A percentile compares a stretch with the other conserved stretches of the same genome.
phyloP scores from a whole-genome alignment of 192 early-diverging fungal genomes.

The Coemansia sp. region DNA sequence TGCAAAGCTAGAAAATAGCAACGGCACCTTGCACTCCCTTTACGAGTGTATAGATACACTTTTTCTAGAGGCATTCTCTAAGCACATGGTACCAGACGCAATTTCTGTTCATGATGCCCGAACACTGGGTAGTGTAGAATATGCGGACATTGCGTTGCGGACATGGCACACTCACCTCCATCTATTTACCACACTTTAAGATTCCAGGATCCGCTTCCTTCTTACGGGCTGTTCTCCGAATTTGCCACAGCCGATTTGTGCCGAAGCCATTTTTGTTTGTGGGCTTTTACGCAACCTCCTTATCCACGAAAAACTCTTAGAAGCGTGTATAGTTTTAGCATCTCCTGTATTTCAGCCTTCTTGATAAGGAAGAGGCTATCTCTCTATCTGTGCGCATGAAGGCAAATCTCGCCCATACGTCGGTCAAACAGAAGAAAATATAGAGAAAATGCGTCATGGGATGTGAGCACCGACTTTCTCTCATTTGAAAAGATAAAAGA shows the following conservation, averaged over 20 bases:
- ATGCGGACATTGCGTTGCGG: background rate
- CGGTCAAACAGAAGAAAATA: too few species aligned
- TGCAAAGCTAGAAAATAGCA: too few species aligned
- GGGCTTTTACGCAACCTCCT: background rate
- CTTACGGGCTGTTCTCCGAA: too few species aligned
- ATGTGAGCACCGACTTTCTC: background rate
- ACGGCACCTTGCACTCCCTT: too few species aligned
- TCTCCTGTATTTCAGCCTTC: background rate
- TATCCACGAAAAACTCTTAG: background rate
- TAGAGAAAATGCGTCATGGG: background rate
- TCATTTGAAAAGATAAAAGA: conserved; percentile 4
- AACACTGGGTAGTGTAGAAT: background rate
- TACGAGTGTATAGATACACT: too few species aligned
- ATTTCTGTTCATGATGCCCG: too few species aligned
- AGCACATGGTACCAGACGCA: too few species aligned
- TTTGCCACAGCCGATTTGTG: too few species aligned
- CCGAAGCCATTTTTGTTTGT: too few species aligned
- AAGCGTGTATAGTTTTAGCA: background rate
- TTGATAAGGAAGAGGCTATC: background rate
- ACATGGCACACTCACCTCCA: background rate
- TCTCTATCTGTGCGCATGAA: background rate
- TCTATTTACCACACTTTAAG: too few species aligned
- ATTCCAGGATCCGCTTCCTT: too few species aligned
- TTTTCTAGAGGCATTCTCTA: too few species aligned
- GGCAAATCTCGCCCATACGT: background rate